phyloP scores from a whole-genome alignment of 1,284 basidiomycete species.

The Singerocomus inundabilis region DNA sequence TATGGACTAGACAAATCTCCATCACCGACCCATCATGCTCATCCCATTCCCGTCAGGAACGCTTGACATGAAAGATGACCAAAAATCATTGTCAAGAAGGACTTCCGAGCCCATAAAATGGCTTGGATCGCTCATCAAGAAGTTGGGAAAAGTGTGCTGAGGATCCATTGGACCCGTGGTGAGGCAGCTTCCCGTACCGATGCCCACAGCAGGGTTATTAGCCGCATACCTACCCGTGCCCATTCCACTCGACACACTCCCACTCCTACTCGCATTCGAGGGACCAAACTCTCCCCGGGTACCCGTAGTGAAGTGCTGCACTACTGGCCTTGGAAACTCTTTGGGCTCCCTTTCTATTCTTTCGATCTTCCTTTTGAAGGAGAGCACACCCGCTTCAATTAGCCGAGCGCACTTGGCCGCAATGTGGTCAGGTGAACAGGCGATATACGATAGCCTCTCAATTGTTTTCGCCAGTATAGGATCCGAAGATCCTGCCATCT shows the following conservation, averaged over 20 bases:
- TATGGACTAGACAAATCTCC: neutral
- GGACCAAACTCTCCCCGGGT: slow-evolving; percentile 18
- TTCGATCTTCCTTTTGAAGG: slow-evolving; percentile 33
- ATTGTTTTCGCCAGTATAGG: slow-evolving; percentile 36
- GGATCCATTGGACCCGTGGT: slow-evolving; percentile 11
- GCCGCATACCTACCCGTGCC: slow-evolving; percentile 14
- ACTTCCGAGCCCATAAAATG: slow-evolving; percentile 36
- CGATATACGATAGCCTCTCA: slow-evolving; percentile 34
- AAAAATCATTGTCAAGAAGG: slow-evolving; percentile 39
- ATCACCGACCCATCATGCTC: slow-evolving; percentile 10
- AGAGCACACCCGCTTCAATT: slow-evolving; percentile 34
- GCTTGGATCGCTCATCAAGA: slow-evolving; percentile 28
- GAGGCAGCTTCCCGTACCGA: neutral
- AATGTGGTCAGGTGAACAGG: slow-evolving; percentile 40
- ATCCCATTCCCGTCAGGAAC: slow-evolving; percentile 21
- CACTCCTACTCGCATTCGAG: slow-evolving; percentile 15
- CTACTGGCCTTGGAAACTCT: slow-evolving; percentile 21
- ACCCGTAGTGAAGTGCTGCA: slow-evolving; percentile 24
- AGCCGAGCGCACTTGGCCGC: slow-evolving; percentile 42
- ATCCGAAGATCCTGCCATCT: slow-evolving; percentile 40
- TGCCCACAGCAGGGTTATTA: slow-evolving; percentile 6
- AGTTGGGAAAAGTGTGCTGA: slow-evolving; percentile 22
- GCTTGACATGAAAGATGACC: slow-evolving; percentile 37
- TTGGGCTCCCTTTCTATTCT: slow-evolving; percentile 17
- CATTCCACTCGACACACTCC: slow-evolving; percentile 19